phyloP scores from a whole-genome alignment of 768 basidiomycete genomes.

The Boletus pseudo-olivaceus region DNA sequence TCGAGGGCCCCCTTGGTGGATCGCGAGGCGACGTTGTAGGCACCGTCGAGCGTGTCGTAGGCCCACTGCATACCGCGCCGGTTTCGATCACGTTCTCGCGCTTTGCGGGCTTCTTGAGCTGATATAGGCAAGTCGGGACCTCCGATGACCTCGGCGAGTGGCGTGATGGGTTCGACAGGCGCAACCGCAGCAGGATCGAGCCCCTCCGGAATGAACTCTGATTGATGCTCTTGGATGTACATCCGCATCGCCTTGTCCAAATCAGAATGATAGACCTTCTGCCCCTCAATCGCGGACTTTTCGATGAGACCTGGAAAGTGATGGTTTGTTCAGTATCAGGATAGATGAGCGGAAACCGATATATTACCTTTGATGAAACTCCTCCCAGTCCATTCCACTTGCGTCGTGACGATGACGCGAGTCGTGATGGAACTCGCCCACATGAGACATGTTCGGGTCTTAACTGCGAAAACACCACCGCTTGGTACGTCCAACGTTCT shows the following conservation, averaged over 20 bases:
- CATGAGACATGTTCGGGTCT: conserved; percentile 91
- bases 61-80: conserved; percentile 82
- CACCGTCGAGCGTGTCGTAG: conserved; percentile 80
- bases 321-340: neutral
- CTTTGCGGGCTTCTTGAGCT: conserved; percentile 34
- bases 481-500: conserved; percentile 93
- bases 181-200: conserved; percentile 58
- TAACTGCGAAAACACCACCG: conserved; percentile 89
- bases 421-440: conserved; percentile 84
- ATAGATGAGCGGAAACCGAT: neutral
- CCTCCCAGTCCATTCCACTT: conserved; percentile 94
- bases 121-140: conserved; percentile 8
- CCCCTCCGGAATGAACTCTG: conserved; percentile 87
- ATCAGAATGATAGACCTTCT: conserved; percentile 80
- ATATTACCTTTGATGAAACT: conserved; percentile 89
- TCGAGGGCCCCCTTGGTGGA: conserved; percentile 72
- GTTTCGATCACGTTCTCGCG: conserved; percentile 65
- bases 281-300: conserved; percentile 85
- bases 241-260: conserved; percentile 80
- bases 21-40: conserved; percentile 64
- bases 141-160: conserved; percentile 14
- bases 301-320: conserved; percentile 80
- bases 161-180: conserved; percentile 38
- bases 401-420: conserved; percentile 80
- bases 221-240: conserved; percentile 86